Evolutionary conservation across 2,329 filamentous ascomycete genomes (phyloP), one percentile per base, ranked within the genome.

Genomic region (Penicillium sp.): DNA sequence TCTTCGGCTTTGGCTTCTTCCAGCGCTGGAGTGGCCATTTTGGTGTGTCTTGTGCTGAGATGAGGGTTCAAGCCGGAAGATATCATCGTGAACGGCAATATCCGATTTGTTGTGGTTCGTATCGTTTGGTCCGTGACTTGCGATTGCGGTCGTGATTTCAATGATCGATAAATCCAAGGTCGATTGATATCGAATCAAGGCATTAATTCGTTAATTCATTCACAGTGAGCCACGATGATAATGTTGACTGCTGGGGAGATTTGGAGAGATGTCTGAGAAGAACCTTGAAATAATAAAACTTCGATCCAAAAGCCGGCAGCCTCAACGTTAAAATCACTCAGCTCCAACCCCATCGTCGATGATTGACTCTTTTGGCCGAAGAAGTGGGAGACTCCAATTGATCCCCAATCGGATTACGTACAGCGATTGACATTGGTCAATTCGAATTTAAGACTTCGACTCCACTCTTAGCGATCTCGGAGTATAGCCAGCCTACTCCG

Each of bases 21-120:
- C 62, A 64, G 44, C 44, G 63, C 61, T 16, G 67, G 69, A 6
- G 5, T n/a, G n/a, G 51, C 52, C 69, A 71, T 71, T 29, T 48
- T 38, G 31, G 11, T 10, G 16, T n/a, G 14, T 10, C n/a, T 18
- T 44, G 31, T 26, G 16, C 32, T 37, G 22, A 39, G 40, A 18
- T 24, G 22, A 8, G 20, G 44, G 26, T 51, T 20, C 5, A 45
- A 39, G 29, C 34, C 13, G 20, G 35, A 22, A 13, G 53, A 56
- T 16, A 56, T 32, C 53, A 56, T 56, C 20, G 20, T 35, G 42
- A 29, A 13, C 18, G 8, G 10, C 22, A 4, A 4, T 40, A 24
- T 31, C 1, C 7, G 16, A 53, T 24, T 24, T 16, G 14, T 14
- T n/a, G 11, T 45, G 24, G 22, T n/a, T 39, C 11, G 42, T 50